Base-by-base conservation (phyloP, 306 rosid species). In the Astragalus membranaceus region DNA sequence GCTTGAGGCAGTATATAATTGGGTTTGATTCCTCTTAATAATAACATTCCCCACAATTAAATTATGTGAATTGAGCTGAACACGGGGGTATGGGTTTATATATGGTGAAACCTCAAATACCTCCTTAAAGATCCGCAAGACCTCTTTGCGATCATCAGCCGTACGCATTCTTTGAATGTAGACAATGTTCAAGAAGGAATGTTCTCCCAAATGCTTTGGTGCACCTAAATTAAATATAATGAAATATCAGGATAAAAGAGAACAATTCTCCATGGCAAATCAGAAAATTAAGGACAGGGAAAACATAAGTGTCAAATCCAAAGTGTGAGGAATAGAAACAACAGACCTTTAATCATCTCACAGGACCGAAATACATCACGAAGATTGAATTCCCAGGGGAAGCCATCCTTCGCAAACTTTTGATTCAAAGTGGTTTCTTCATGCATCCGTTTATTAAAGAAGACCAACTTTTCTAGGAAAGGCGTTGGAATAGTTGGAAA, bases 351-450 rank as follows among this genome's bases (percentile, higher is more conserved):
- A 71, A 94, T 88, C 42, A 94, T 83, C 83, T 94, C 89, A 77
- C 98, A 94, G 3, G 88, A 94, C 62, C 98, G 94, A 78, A 94
- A 60, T 46, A 94, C 88, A 83, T 94, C 98, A 58, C 98, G 92
- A 41, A 94, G 90, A 83, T 90, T 94, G 61, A 94, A 94, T 80
- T 94, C 98, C 98, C 98, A 94, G 13, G 98, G 97, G 12, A 90
- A 85, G 16, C 98, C 98, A 50, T 85, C 92, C 82, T 82, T 89
- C 47, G 90, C 95, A 84, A 94, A 94, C 66, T 83, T 90, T 66
- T 70, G 82, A 81, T 88, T 48, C 74, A 87, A 1, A 84, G 86
- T 87, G 53, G 83, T 86, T 9, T 90, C 97, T 72, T 90, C 97
- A 56, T 87, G 85, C 88, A 94, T 81, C 69, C 85, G 80, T 78